Percentiles rank a stretch among this genome's conserved stretches.
Evolutionary conservation across 1,284 basidiomycete species (phyloP).

Genomic region (Laetiporus sulphureus): DNA sequence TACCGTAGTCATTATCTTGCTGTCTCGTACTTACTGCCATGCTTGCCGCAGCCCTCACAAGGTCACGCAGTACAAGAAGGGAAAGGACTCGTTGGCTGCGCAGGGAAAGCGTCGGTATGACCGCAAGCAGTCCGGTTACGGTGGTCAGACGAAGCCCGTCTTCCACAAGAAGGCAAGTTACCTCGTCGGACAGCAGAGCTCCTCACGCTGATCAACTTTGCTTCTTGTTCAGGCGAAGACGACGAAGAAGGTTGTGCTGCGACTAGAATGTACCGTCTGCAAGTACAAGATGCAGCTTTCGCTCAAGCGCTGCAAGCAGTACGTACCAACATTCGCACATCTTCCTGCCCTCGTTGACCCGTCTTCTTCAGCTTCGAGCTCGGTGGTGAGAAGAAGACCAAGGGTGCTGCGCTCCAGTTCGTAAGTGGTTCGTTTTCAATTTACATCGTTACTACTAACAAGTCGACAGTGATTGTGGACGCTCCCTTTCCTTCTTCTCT

Average conservation of each 20-base stretch:
- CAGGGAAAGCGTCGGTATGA: slow-evolving; percentile 99
- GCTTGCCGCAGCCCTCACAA: slow-evolving; percentile 76
- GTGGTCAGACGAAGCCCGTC: slow-evolving; percentile 99
- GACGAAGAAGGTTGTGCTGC: slow-evolving; percentile 98
- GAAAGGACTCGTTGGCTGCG: slow-evolving; percentile 92
- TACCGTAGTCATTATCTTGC: slow-evolving; percentile 14
- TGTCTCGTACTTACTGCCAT: neutral
- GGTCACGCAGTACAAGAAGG: slow-evolving; percentile 98
- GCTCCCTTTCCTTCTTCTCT: slow-evolving; percentile 7
- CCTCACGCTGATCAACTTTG: neutral
- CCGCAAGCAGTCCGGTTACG: slow-evolving; percentile 98
- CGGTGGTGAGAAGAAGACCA: slow-evolving; percentile 99
- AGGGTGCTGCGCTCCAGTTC: slow-evolving; percentile 91
- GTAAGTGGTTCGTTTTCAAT: slow-evolving; percentile 40
- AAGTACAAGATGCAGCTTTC: slow-evolving; percentile 97
- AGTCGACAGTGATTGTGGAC: slow-evolving; percentile 17
- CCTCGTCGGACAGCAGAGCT: neutral
- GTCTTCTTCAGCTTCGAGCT: slow-evolving; percentile 80
- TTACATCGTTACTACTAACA: slow-evolving; percentile 8
- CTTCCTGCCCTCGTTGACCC: too few species aligned
- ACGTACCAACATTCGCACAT: slow-evolving; percentile 33
- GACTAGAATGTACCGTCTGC: slow-evolving; percentile 97
- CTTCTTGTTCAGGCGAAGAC: slow-evolving; percentile 70
- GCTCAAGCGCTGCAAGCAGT: slow-evolving; percentile 99
- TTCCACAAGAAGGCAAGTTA: slow-evolving; percentile 94